Evolutionary conservation across 2,329 filamentous ascomycete genomes (phyloP).

Genomic region (Zymoseptoria crescenta): DNA sequence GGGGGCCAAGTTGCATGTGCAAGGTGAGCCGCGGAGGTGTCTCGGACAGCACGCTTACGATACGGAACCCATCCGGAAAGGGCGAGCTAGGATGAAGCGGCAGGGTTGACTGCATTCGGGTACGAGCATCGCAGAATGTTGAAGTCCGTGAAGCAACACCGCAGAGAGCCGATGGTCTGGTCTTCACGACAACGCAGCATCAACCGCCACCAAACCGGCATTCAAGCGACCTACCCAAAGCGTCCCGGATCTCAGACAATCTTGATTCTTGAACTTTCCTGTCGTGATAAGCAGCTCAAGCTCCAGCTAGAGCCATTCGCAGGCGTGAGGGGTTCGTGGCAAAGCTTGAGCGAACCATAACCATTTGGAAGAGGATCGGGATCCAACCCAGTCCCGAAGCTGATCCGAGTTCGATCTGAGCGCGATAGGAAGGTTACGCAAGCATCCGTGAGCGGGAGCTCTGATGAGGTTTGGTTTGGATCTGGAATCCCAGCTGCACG

Average conservation of each 20-base stretch:
- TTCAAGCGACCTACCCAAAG: background rate
- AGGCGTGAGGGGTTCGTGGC: background rate
- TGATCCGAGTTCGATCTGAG: background rate
- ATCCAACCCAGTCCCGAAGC: background rate
- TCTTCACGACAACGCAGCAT: background rate
- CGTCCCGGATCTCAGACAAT: background rate
- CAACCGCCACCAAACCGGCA: background rate
- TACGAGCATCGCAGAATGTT: too few relatives aligned
- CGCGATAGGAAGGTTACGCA: background rate
- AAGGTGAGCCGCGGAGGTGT: background rate
- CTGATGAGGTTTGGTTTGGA: background rate
- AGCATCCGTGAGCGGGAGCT: background rate
- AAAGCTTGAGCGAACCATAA: background rate
- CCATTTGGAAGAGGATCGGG: background rate
- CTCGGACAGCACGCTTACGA: background rate
- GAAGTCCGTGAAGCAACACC: background rate
- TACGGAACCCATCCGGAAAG: background rate
- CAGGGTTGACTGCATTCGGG: too few relatives aligned
- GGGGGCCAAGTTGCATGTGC: background rate
- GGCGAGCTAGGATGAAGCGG: too few relatives aligned
- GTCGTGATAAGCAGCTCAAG: background rate
- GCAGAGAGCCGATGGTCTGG: background rate
- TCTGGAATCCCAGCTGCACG: background rate
- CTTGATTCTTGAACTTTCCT: background rate
- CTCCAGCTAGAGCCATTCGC: background rate